Base-by-base conservation (phyloP, 2,329 filamentous ascomycete species). In the Xylariaceae sp. region DNA sequence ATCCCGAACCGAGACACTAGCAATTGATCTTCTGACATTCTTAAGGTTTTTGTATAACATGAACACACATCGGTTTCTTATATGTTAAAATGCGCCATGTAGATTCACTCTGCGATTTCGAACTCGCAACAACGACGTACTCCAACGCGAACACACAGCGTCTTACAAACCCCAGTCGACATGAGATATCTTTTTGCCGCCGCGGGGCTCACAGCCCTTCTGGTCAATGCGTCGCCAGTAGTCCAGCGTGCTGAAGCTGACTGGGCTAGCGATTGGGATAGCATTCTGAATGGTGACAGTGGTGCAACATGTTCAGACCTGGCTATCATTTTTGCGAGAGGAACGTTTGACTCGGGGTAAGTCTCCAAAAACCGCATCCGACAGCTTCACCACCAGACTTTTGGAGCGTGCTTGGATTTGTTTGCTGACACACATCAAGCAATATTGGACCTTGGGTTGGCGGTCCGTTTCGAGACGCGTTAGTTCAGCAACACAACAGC, bases 261-360 rank as follows among this genome's bases (percentile, higher is more conserved):
- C n/a, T 55, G 50, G 11, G 54, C 48, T 16, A 50, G 56, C 19
- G 57, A 58, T 6, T 60, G 58, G 58, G 49, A 54, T 16, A 16
- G 48, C 4, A 49, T 60, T 9, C 53, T 60, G 9, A 40, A 50
- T 10, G 55, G 48, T 31, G 46, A 46, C 11, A 18, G 47, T n/a
- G 45, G 40, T 12, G 58, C 57, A 42, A 22, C 41, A 40, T 57
- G 55, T 28, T 49, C 54, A 16, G 58, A 60, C 18, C 53, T 59
- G 17, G 58, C 58, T 11, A 57, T 60, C 19, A 58, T 59, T 18
- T 60, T 60, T 33, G 58, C 58, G 17, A 50, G 58, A 16, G 57
- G 58, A 22, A 60, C 58, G 12, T 60, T 60, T 43, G 58, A 60
- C 22, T 33, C 52, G 45, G 54, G 55, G 58, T 59, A 51, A 51